Evolutionary conservation across 2,329 filamentous ascomycete genomes (phyloP).

Genomic region (Bisporella sp.): DNA sequence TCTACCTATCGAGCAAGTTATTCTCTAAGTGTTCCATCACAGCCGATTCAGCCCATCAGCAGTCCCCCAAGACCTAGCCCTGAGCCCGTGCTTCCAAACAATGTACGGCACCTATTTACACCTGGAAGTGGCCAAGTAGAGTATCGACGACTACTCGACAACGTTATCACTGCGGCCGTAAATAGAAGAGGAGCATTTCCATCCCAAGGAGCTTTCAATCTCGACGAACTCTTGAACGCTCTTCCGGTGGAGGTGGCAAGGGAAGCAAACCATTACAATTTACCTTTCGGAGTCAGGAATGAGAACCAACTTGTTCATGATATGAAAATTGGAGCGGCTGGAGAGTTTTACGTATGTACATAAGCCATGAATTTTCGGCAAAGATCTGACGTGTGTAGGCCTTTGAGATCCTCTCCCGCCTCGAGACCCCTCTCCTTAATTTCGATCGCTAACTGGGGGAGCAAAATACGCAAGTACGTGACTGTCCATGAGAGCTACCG

Average conservation of each 20-base stretch:
- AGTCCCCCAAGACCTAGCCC: neutral
- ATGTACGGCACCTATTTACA: neutral
- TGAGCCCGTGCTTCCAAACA: neutral
- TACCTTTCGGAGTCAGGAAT: conserved; percentile 10
- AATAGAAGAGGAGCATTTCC: conserved; percentile 4
- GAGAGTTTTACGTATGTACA: conserved; percentile 20
- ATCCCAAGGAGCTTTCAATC: conserved; percentile 5
- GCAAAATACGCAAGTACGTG: conserved; percentile 37
- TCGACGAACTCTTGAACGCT: conserved; percentile 3
- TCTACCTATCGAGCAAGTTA: conserved; percentile 2
- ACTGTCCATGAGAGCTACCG: conserved; percentile 33
- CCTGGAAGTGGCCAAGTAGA: conserved; percentile 1
- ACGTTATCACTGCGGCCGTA: conserved; percentile 1
- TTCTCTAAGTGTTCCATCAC: neutral
- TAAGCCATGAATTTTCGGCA: neutral
- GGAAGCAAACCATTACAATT: conserved; percentile 1
- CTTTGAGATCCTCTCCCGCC: conserved; percentile 29
- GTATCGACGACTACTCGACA: conserved; percentile 1
- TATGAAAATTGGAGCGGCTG: conserved; percentile 19
- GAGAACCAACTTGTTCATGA: conserved; percentile 11
- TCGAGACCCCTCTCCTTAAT: conserved; percentile 19
- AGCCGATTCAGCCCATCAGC: neutral
- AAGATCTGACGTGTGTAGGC: conserved; percentile 26
- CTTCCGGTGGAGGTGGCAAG: conserved; percentile 3
- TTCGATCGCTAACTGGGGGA: conserved; percentile 41